Base-by-base conservation (phyloP, 768 basidiomycete genomes). In the Agrocybe pediades region DNA sequence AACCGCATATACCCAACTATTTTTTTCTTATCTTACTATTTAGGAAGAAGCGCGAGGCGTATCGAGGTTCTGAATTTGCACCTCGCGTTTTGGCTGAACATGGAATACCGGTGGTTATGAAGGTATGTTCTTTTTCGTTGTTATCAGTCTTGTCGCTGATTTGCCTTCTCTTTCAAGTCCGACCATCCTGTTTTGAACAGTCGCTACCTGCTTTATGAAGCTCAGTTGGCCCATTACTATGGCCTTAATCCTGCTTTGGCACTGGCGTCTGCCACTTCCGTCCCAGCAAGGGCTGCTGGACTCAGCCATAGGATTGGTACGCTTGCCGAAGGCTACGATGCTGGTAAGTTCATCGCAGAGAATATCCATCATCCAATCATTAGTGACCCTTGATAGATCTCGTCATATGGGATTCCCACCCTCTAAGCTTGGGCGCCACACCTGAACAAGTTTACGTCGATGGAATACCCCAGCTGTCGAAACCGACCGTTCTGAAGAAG, bases 391-490 rank as follows among this genome's bases (percentile, higher is more conserved):
- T n/a, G 20, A 26, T 29, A 80, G 82, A 83, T 57, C 56, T 82
- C 26, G 80, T 79, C 27, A 64, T 84, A 13, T 90, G 88, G 87
- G 86, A 90, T 54, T 82, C 82, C 3, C 90, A 93, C 66, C 93
- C 92, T 0, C 76, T 95, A 21, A 64, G 81, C 0, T 74, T 94
- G 3, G 92, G 91, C 19, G 87, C 92, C 0, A 92, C 90, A 1
- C 92, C 93, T 0, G 68, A 73, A 3, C 91, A 94, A 62, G 90
- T 92, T 0, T 92, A 80, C 67, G 86, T 94, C 50, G 93, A 95
- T 59, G 92, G 92, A 9, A 87, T 94, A 51, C 66, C 84, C 0
- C 93, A 95, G 66, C 63, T 76, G 16, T 47, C 62, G 4, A 21
- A 64, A 2, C 72, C 84, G 0, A 54, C 70, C 30, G 55, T 67